phyloP scores from a whole-genome alignment of 2,329 filamentous ascomycete species.

The Paracoccidioides brasiliensis region DNA sequence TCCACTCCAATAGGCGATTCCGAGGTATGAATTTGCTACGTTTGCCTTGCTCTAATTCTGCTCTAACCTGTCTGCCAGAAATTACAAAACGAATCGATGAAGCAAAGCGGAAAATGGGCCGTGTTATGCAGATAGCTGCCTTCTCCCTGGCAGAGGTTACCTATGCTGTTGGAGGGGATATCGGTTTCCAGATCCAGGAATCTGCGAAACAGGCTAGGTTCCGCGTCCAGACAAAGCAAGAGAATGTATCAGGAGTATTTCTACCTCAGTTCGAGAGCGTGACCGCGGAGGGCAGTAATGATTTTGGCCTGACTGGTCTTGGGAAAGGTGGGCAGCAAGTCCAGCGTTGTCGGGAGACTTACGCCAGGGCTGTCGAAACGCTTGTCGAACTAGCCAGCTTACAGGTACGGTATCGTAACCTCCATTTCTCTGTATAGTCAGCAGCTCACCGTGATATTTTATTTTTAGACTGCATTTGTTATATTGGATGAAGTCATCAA shows the following conservation, averaged over 20 bases:
- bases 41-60: slow-evolving; percentile 1
- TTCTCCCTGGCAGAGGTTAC: slow-evolving; percentile 96
- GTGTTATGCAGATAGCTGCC: slow-evolving; percentile 97
- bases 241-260: slow-evolving; percentile 95
- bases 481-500: slow-evolving; percentile 99
- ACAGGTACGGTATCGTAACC: slow-evolving; percentile 41
- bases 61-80: slow-evolving; percentile 41
- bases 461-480: slow-evolving; percentile 70
- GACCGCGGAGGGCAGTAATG: slow-evolving; percentile 75
- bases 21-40: slow-evolving; percentile 47
- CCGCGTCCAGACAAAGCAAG: slow-evolving; percentile 85
- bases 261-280: slow-evolving; percentile 89
- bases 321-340: slow-evolving; percentile 97
- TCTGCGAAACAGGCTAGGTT: slow-evolving; percentile 88
- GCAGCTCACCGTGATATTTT: slow-evolving; percentile 9
- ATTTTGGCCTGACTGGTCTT: slow-evolving; percentile 89
- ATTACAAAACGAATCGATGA: slow-evolving; percentile 97
- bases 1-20: slow-evolving; percentile 52
- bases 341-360: slow-evolving; percentile 87
- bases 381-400: slow-evolving; percentile 88
- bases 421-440: not conserved
- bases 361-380: slow-evolving; percentile 88
- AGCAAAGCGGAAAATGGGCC: slow-evolving; percentile 97
- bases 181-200: slow-evolving; percentile 94
- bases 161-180: slow-evolving; percentile 89